Conservation (phyloP, 2,329 filamentous ascomycete genomes). For the Volutella citrinella region DNA sequence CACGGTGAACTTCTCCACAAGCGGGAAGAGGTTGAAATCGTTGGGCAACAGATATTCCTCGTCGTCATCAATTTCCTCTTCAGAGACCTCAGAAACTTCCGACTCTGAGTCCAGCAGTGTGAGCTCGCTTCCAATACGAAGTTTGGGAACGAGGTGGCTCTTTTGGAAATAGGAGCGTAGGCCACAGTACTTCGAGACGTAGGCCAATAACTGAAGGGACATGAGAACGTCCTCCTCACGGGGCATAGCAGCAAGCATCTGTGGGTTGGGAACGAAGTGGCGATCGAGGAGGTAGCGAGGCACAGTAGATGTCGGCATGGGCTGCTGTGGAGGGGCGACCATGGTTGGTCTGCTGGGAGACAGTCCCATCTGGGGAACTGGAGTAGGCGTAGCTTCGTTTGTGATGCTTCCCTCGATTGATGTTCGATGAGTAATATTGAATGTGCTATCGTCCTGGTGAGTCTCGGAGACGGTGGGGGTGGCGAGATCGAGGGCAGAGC, state of each 20-base stretch:
- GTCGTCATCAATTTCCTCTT: constrained; percentile 54
- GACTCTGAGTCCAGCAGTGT: constrained; percentile 73
- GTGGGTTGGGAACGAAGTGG: constrained; percentile 64
- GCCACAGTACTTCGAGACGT: constrained; percentile 98
- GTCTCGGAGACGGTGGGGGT: constrained; percentile 78
- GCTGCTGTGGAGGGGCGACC: constrained; percentile 71
- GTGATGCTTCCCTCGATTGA: constrained; percentile 82
- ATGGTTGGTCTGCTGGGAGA: constrained; percentile 71
- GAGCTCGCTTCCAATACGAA: constrained; percentile 86
- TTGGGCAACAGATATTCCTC: constrained; percentile 90
- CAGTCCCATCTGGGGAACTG: constrained; percentile 65
- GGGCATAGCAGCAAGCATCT: constrained; percentile 86
- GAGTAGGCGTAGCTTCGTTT: constrained; percentile 65
- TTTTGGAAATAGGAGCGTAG: constrained; percentile 92
- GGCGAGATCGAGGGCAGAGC: constrained; percentile 69
- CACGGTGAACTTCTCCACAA: constrained; percentile 98
- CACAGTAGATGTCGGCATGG: constrained; percentile 66
- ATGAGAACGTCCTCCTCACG: constrained; percentile 97
- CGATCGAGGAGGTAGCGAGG: constrained; percentile 78
- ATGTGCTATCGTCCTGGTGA: constrained; percentile 78
- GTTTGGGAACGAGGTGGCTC: constrained; percentile 86
- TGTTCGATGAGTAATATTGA: constrained; percentile 88
- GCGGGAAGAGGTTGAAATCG: constrained; percentile 96
- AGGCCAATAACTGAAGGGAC: constrained; percentile 93
- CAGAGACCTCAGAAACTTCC: constrained; percentile 34